Percentiles rank a stretch among this genome's conserved stretches.
phyloP scores from a whole-genome alignment of 495 filamentous ascomycete species.

The Penicillium psychrofluorescens region DNA sequence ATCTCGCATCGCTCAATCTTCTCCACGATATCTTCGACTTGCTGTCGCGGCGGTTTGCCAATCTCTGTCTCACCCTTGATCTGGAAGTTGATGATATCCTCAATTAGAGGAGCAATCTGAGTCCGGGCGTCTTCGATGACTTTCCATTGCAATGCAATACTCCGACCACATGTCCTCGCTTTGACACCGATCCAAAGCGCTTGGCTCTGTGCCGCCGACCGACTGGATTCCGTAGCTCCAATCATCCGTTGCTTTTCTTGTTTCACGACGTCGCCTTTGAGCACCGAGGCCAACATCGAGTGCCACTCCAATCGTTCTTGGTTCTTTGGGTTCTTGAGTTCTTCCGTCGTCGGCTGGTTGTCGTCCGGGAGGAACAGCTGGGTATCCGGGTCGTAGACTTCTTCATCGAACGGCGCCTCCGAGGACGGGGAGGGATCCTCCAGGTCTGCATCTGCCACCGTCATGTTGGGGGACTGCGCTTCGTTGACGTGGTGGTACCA shows the following conservation, averaged over 20 bases:
- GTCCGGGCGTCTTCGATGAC: slow-evolving; percentile 74
- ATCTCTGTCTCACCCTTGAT: slow-evolving; percentile 91
- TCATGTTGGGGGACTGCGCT: slow-evolving; percentile 53
- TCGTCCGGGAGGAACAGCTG: slow-evolving; percentile 84
- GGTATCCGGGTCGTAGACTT: slow-evolving; percentile 86
- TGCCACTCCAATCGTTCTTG: slow-evolving; percentile 96
- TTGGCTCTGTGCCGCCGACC: slow-evolving; percentile 61
- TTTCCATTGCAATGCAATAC: slow-evolving; percentile 71
- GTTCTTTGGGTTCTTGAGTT: slow-evolving; percentile 80
- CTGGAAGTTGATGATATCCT: slow-evolving; percentile 84
- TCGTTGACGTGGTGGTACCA: slow-evolving; percentile 68
- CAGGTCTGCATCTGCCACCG: slow-evolving; percentile 72
- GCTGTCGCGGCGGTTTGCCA: slow-evolving; percentile 74
- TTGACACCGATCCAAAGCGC: slow-evolving; percentile 90
- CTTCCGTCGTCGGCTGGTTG: slow-evolving; percentile 78
- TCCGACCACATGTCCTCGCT: slow-evolving; percentile 73
- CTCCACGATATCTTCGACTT: slow-evolving; percentile 80
- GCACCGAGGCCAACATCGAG: slow-evolving; percentile 88
- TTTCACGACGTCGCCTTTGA: slow-evolving; percentile 94
- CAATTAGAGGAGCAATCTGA: slow-evolving; percentile 61
- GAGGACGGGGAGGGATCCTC: slow-evolving; percentile 85
- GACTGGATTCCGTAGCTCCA: slow-evolving; percentile 69
- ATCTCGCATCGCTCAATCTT: slow-evolving; percentile 83
- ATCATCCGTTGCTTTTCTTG: slow-evolving; percentile 96
- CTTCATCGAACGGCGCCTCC: slow-evolving; percentile 72